phyloP scores from a whole-genome alignment of 768 basidiomycete genomes.

The Lactarius hengduanensis region DNA sequence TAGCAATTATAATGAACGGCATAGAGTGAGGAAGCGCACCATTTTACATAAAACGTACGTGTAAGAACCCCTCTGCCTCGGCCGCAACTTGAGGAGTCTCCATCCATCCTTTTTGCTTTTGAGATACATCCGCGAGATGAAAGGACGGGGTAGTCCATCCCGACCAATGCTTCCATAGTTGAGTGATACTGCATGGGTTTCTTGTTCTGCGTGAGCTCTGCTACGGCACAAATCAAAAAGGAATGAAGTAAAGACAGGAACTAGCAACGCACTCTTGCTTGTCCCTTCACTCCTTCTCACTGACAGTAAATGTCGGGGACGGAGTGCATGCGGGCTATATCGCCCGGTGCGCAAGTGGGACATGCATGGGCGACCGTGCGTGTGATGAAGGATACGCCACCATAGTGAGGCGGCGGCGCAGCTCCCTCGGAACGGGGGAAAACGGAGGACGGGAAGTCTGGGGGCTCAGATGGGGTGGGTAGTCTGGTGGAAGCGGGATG shows the following conservation, averaged over 20 bases:
- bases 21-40: constrained; percentile 48
- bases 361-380: constrained; percentile 89
- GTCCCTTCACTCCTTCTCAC: constrained; percentile 47
- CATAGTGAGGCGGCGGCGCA: too few species aligned
- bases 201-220: constrained; percentile 57
- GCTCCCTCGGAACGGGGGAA: too few species aligned
- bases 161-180: constrained; percentile 81
- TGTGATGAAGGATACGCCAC: constrained; percentile 31
- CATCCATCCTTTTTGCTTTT: constrained; percentile 65
- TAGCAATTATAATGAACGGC: neutral
- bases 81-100: constrained; percentile 63
- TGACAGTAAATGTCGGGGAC: constrained; percentile 71
- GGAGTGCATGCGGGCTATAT: constrained; percentile 72
- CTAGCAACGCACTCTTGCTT: constrained; percentile 43
- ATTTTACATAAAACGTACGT: constrained; percentile 84
- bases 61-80: constrained; percentile 27
- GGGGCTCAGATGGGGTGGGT: neutral
- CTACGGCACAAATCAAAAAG: constrained; percentile 34
- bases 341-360: constrained; percentile 91
- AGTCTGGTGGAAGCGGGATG: constrained; percentile 27
- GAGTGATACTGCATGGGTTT: constrained; percentile 72
- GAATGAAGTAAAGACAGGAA: constrained; percentile 26
- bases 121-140: constrained; percentile 52
- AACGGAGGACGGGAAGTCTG: too few species aligned
- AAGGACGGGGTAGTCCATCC: constrained; percentile 50